Evolutionary conservation across 148 eudicot species (phyloP).

Genomic region (Vaccinium macrocarpon): DNA sequence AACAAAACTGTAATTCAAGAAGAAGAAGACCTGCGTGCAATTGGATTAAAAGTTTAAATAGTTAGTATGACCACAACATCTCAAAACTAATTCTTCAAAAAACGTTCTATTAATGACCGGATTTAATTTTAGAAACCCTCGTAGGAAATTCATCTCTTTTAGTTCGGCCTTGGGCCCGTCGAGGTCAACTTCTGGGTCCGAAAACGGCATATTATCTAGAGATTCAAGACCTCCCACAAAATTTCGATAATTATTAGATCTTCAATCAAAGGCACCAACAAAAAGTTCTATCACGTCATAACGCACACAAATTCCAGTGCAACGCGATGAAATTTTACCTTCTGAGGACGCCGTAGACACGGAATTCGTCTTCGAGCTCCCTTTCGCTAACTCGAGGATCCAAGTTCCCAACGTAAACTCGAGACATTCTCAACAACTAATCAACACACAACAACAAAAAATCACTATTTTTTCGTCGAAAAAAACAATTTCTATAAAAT

Average conservation of each 20-base stretch:
- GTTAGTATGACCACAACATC: not conserved
- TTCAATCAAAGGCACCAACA: not conserved
- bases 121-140: not conserved
- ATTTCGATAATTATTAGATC: not conserved
- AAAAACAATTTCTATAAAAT: not conserved
- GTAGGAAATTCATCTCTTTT: not conserved
- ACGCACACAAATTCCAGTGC: not conserved
- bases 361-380: conserved; percentile 80
- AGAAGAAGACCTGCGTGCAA: not conserved
- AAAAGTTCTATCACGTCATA: not conserved
- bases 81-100: not conserved
- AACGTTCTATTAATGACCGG: not conserved
- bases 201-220: no score
- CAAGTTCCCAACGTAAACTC: conserved; percentile 80
- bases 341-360: conserved; percentile 67
- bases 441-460: not conserved
- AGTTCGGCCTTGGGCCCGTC: not conserved
- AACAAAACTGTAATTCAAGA: no score
- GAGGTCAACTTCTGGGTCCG: no score
- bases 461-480: not conserved
- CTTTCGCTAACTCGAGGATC: conserved; percentile 70
- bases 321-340: conserved; percentile 34
- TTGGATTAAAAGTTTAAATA: not conserved
- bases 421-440: conserved; percentile 42
- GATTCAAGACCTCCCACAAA: not conserved